Percentiles rank a stretch among this genome's conserved stretches.
Evolutionary conservation across 2,329 filamentous ascomycete genomes (phyloP).

Genomic region (Diaporthe amygdali): DNA sequence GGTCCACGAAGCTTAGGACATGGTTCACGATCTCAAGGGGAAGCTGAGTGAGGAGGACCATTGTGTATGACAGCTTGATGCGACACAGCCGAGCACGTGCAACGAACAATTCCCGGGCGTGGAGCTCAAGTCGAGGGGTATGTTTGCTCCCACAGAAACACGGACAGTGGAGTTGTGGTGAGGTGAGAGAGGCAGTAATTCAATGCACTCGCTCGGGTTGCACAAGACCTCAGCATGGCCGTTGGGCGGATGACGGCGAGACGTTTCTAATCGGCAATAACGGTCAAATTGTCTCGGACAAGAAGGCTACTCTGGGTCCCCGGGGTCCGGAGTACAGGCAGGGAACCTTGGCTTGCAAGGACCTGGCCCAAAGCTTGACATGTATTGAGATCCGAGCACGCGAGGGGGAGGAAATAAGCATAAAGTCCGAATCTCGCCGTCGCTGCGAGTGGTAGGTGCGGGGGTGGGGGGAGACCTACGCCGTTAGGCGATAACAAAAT

Average conservation of each 20-base stretch:
- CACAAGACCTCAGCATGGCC: background rate
- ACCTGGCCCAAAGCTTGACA: background rate
- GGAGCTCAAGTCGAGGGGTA: too few species aligned
- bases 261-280: conserved; percentile 3
- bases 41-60: conserved; percentile 46
- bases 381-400: background rate
- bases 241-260: background rate
- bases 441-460: background rate
- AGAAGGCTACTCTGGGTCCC: background rate
- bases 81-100: background rate
- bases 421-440: conserved; percentile 9
- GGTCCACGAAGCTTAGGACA: conserved; percentile 62
- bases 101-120: too few species aligned
- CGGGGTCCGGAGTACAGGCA: background rate
- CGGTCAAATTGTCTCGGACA: background rate
- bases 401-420: conserved; percentile 3
- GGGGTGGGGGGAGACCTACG: background rate
- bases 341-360: background rate
- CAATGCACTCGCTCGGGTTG: background rate
- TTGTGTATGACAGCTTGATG: conserved; percentile 21
- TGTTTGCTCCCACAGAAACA: too few species aligned
- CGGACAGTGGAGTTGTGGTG: background rate
- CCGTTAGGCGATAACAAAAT: too few species aligned
- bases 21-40: conserved; percentile 69
- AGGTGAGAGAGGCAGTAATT: background rate